A percentile compares a stretch with the other conserved stretches of the same genome.
These are phyloP conservation scores for Tetrahymena elliotti DNA, from an alignment of 73 alveolate genomes.

Conservation along the genomic window DNA sequence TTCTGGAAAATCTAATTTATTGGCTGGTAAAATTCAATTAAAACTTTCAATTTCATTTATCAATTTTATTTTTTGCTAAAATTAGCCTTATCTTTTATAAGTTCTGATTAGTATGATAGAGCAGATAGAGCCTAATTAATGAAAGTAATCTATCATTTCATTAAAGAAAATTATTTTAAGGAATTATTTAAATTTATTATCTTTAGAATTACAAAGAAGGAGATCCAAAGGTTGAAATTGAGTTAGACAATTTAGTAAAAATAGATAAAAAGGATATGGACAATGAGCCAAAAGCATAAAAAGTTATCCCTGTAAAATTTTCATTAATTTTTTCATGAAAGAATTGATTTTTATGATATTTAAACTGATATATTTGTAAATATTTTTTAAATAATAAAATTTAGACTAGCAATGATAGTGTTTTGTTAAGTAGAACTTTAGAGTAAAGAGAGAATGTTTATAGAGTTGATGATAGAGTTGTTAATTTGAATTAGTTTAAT, in stretches of 20 bases:
- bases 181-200: neutral
- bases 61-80: neutral
- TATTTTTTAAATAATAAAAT: neutral
- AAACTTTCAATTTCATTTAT: neutral
- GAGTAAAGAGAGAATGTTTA: neutral
- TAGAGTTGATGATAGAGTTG: neutral
- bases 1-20: neutral
- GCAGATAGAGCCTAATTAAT: neutral
- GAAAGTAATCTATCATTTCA: neutral
- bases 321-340: neutral
- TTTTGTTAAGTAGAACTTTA: neutral
- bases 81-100: neutral
- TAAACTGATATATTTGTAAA: neutral
- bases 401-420: neutral
- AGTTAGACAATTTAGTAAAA: neutral
- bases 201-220: neutral
- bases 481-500: neutral
- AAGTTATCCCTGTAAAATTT: neutral
- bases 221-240: neutral
- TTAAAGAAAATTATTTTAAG: neutral
- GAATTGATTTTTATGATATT: neutral
- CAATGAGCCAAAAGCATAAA: neutral
- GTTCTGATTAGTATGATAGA: neutral
- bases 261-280: neutral
- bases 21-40: neutral